Percentiles rank a stretch among this genome's conserved stretches.
Evolutionary conservation across 805 yeast genomes (phyloP).

Genomic region (Ascoidea rubescens): DNA sequence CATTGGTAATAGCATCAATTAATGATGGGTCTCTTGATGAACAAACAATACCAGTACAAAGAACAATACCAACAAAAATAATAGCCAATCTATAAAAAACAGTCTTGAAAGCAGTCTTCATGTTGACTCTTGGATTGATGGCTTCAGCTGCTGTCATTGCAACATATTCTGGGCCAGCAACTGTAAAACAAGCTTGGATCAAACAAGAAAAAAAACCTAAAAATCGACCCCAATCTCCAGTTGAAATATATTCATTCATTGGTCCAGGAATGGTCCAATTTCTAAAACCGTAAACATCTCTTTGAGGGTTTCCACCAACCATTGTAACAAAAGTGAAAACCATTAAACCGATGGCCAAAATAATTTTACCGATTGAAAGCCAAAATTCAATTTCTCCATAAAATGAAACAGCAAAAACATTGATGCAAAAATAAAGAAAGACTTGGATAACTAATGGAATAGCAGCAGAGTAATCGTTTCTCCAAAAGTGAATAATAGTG

Average conservation of each 20-base stretch:
- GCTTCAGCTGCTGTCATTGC: constrained; percentile 82
- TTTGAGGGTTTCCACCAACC: constrained; percentile 78
- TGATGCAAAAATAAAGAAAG: constrained; percentile 46
- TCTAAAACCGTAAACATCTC: constrained; percentile 47
- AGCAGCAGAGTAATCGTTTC: constrained; percentile 61
- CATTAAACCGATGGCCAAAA: constrained; percentile 63
- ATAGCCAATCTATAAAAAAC: constrained; percentile 56
- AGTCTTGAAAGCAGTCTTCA: constrained; percentile 70
- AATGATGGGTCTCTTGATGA: constrained; percentile 54
- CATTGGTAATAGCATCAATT: constrained; percentile 35
- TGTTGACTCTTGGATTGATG: constrained; percentile 48
- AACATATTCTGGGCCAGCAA: constrained; percentile 79
- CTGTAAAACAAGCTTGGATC: constrained; percentile 61
- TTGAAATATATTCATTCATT: constrained; percentile 38
- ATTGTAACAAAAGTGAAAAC: constrained; percentile 66
- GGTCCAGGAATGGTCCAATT: constrained; percentile 40
- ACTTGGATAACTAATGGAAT: constrained; percentile 55
- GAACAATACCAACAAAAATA: constrained; percentile 59
- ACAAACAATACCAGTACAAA: constrained; percentile 67
- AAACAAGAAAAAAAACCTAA: constrained; percentile 62
- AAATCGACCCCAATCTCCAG: constrained; percentile 50
- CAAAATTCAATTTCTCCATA: constrained; percentile 81
- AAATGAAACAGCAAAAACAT: constrained; percentile 56
- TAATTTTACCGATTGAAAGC: constrained; percentile 59
- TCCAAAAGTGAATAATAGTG: constrained; percentile 70